Evolutionary conservation across 805 yeast species (phyloP), one percentile per base, ranked within the genome.

Genomic region (Nakazawaea siamensis): DNA sequence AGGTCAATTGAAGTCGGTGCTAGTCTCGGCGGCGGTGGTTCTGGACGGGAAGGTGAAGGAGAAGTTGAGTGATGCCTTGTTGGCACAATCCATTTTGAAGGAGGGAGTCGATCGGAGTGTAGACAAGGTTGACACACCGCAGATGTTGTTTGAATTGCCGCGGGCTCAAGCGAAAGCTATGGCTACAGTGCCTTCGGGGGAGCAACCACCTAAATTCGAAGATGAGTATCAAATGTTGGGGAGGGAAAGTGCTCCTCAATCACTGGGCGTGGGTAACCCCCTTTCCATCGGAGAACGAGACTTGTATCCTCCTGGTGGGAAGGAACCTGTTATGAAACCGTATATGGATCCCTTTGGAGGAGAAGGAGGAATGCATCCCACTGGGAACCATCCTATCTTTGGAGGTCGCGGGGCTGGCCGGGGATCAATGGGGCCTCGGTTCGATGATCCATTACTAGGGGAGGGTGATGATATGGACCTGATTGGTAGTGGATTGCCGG

Each of bases 291-390:
- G 81, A 0, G 68, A 64, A 21, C 48, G 60, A 10, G 82, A 76
- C 47, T 51, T 72, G 28, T 58, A 68, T 39, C 80, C 80, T 44
- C 62, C 33, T 57, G 68, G 19, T n/a, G 58, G 40, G 49, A 50
- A 54, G 35, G 48, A 66, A 34, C 79, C 79, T 3, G 42, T 45
- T 2, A 40, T 70, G 42, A 52, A 52, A 37, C 71, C 73, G 1
- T 62, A 45, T 29, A 25, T 66, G 4, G 75, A 68, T 43, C 75
- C 75, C 3, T 43, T 51, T 5, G 37, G 44, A 3, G 13, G 38
- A 4, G 40, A 37, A 20, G 72, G 73, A 11, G 81, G 80, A 0
- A 73, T 75, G 81, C 54, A 67, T 36, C 75, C 77, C 1, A 60
- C 70, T 4, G 46, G 60, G 2, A 50, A 65, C 29, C 78, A 75